Evolutionary conservation across 2,329 filamentous ascomycete species (phyloP).

Genomic region (Ascomycota sp.): DNA sequence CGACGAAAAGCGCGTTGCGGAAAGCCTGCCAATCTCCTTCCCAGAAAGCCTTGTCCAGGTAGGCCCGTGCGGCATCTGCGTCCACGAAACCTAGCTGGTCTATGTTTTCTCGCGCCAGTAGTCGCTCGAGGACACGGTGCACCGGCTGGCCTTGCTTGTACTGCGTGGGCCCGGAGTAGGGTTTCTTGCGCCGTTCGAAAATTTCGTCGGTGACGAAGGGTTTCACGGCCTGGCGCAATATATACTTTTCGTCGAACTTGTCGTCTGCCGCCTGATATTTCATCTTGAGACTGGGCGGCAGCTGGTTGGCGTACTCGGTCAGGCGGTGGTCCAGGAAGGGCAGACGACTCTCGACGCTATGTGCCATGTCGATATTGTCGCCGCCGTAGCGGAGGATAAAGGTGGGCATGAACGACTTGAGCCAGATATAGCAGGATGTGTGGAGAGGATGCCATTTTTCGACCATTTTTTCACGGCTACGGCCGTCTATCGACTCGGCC

Average conservation of each 20-base stretch:
- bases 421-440: slow-evolving; percentile 1
- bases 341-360: slow-evolving; percentile 14
- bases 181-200: slow-evolving; percentile 25
- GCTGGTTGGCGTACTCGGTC: slow-evolving; percentile 3
- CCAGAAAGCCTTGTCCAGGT: not conserved
- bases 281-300: slow-evolving; percentile 3
- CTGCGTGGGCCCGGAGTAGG: slow-evolving; percentile 21
- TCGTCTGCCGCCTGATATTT: not conserved
- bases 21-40: not conserved
- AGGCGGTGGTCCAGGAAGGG: slow-evolving; percentile 12
- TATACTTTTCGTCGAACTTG: slow-evolving; percentile 23
- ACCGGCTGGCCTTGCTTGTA: slow-evolving; percentile 21
- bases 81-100: slow-evolving; percentile 18
- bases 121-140: slow-evolving; percentile 10
- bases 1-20: not conserved
- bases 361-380: slow-evolving; percentile 15
- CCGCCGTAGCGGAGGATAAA: slow-evolving; percentile 10
- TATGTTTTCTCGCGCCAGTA: slow-evolving; percentile 16
- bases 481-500: not conserved
- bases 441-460: slow-evolving; percentile 2
- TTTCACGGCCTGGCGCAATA: slow-evolving; percentile 24
- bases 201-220: slow-evolving; percentile 29
- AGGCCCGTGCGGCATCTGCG: slow-evolving; percentile 3
- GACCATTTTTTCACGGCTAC: not conserved
- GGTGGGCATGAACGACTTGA: slow-evolving; percentile 6